Conservation (phyloP, 495 filamentous ascomycete species). For the Corynascus novoguineensis region DNA sequence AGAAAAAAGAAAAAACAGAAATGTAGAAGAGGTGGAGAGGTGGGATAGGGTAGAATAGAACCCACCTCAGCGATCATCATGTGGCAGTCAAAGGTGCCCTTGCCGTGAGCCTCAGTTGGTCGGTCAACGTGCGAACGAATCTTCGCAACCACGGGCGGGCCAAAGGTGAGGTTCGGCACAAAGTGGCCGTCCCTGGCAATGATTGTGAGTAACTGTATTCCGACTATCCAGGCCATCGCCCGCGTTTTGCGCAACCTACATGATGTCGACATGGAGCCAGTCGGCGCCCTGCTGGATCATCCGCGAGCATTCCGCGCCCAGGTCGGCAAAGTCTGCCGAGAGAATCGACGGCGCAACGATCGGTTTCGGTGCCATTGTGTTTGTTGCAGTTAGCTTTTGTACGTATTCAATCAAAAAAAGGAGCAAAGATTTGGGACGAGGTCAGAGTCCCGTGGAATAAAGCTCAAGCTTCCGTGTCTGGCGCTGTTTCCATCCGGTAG, state of each 20-base stretch:
- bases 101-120: slow-evolving; percentile 50
- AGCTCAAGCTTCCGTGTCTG: no score
- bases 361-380: slow-evolving; percentile 71
- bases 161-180: slow-evolving; percentile 97
- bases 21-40: no score
- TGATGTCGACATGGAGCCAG: slow-evolving; percentile 89
- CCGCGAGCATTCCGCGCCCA: slow-evolving; percentile 74
- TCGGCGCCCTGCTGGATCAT: slow-evolving; percentile 80
- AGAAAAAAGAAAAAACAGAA: no score
- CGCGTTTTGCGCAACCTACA: no score
- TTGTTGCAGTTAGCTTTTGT: not conserved
- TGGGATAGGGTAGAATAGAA: not conserved
- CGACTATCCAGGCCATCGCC: not conserved
- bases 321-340: slow-evolving; percentile 85
- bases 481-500: no score
- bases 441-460: no score
- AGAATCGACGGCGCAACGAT: slow-evolving; percentile 97
- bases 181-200: slow-evolving; percentile 75
- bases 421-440: not conserved
- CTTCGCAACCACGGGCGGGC: slow-evolving; percentile 85
- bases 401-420: not conserved
- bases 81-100: slow-evolving; percentile 96
- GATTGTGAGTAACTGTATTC: not conserved
- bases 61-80: slow-evolving; percentile 99
- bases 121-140: slow-evolving; percentile 75